These are phyloP conservation scores for Corrigiola litoralis DNA, from an alignment of 179 eudicot genomes.

Conservation along the genomic window DNA sequence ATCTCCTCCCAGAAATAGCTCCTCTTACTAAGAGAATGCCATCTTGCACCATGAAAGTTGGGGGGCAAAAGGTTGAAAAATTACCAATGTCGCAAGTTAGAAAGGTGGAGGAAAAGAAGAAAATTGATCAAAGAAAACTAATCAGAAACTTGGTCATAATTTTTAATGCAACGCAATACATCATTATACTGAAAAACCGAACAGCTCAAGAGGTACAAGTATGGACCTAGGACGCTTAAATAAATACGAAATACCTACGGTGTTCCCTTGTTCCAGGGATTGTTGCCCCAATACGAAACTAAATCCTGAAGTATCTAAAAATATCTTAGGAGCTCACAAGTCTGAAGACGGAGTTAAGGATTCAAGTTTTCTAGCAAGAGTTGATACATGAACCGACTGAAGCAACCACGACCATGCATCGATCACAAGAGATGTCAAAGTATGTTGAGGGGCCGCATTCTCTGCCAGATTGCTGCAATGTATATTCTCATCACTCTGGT, in stretches of 20 bases:
- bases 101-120: no score
- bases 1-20: no score
- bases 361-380: conserved; percentile 6
- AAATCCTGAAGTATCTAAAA: not conserved
- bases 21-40: no score
- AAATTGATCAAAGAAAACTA: no score
- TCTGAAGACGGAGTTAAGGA: not conserved
- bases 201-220: not conserved
- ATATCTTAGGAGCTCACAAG: not conserved
- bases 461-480: not conserved
- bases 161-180: no score
- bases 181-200: no score
- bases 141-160: no score
- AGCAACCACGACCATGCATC: conserved; percentile 2
- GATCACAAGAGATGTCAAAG: not conserved
- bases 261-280: not conserved
- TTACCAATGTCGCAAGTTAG: no score
- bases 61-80: no score
- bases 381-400: conserved; percentile 3
- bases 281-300: not conserved
- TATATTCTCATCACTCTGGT: not conserved
- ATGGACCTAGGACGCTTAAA: no score
- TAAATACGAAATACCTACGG: not conserved
- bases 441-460: not conserved
- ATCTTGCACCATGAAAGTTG: no score